phyloP scores from a whole-genome alignment of 1,139 yeast species.

The Geotrichum klebahnii region DNA sequence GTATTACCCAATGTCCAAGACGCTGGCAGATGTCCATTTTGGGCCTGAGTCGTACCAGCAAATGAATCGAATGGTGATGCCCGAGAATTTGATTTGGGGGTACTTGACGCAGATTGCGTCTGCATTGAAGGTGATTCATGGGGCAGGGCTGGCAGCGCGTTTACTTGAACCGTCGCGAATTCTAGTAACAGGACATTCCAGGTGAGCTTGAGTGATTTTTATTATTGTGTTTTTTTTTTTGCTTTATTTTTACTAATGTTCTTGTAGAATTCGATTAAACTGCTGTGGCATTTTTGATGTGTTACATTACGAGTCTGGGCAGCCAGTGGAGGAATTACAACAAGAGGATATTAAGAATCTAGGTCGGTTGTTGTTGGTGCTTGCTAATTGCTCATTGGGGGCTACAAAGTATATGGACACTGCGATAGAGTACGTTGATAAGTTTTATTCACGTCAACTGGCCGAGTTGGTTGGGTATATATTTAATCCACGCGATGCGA shows the following conservation, averaged over 20 bases:
- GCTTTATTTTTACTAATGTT: background rate
- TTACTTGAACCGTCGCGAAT: conserved; percentile 63
- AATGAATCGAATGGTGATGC: conserved; percentile 36
- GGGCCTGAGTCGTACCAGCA: conserved; percentile 33
- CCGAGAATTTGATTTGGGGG: conserved; percentile 68
- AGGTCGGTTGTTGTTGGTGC: conserved; percentile 56
- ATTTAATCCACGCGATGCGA: conserved; percentile 9
- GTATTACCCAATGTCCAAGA: conserved; percentile 60
- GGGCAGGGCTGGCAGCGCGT: conserved; percentile 58
- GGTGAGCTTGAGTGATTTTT: background rate
- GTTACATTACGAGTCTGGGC: conserved; percentile 43
- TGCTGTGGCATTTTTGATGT: conserved; percentile 73
- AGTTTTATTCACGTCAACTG: conserved; percentile 24
- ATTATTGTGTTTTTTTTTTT: too few relatives aligned
- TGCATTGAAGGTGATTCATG: conserved; percentile 64
- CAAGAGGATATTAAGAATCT: conserved; percentile 52
- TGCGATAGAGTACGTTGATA: conserved; percentile 28
- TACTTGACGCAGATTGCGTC: conserved; percentile 69
- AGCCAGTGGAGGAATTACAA: conserved; percentile 42
- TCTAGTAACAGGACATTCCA: conserved; percentile 67
- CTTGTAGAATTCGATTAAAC: conserved; percentile 51
- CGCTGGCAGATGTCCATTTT: conserved; percentile 56
- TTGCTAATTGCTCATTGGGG: conserved; percentile 42
- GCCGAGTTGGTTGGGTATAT: conserved; percentile 25
- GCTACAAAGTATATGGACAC: conserved; percentile 29